phyloP scores from a whole-genome alignment of 257 asterid genomes.

The Thymus mandschuricus region DNA sequence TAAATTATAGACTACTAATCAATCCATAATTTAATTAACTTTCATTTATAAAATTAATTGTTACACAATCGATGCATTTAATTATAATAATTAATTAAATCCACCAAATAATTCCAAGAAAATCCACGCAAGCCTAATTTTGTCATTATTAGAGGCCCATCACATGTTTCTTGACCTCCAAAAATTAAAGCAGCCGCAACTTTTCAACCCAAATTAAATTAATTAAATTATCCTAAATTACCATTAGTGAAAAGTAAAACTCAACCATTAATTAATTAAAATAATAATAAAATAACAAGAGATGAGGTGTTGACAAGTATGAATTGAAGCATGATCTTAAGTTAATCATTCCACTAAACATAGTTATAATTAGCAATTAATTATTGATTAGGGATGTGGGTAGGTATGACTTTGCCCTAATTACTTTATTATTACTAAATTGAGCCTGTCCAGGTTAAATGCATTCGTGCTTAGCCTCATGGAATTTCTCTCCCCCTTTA shows the following conservation, averaged over 20 bases:
- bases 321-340: neutral
- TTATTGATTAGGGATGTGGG: slow-evolving; percentile 25
- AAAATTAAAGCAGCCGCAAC: slow-evolving; percentile 38
- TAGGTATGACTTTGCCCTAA: slow-evolving; percentile 29
- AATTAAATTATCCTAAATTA: slow-evolving; percentile 25
- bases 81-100: no score
- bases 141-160: slow-evolving; percentile 6
- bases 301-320: slow-evolving; percentile 39
- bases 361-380: slow-evolving; percentile 27
- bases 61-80: no score
- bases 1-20: no score
- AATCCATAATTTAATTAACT: no score
- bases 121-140: neutral
- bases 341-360: slow-evolving; percentile 32
- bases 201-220: slow-evolving; percentile 33
- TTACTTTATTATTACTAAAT: slow-evolving; percentile 18
- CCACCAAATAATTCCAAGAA: no score
- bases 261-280: slow-evolving; percentile 1
- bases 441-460: slow-evolving; percentile 39
- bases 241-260: slow-evolving; percentile 23
- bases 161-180: slow-evolving; percentile 31
- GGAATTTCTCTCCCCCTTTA: slow-evolving; percentile 5
- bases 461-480: slow-evolving; percentile 28
- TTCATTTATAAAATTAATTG: no score
- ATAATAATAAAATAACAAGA: neutral